Evolutionary conservation across 164 flowering plant species (phyloP).

Genomic region (Vitis amurensis): DNA sequence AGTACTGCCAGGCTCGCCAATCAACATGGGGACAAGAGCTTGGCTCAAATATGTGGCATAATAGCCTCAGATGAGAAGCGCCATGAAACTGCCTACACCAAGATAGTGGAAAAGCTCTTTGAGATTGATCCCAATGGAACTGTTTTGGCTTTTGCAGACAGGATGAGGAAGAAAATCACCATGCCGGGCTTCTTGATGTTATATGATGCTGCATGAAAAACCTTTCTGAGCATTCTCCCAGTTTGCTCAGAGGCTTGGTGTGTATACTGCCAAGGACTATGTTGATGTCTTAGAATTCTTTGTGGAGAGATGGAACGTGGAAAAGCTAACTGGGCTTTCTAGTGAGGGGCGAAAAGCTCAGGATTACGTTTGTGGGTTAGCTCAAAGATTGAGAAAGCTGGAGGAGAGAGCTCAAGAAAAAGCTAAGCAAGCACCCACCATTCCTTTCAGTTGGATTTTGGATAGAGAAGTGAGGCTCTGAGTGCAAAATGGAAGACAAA

Average conservation of each 20-base stretch:
- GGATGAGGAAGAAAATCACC: constrained; percentile 4
- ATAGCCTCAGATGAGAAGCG: too few species aligned
- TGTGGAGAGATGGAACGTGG: constrained; percentile 1
- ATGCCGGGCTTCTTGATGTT: not conserved
- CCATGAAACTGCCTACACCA: too few species aligned
- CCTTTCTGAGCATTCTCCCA: not conserved
- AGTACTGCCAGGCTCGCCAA: too few species aligned
- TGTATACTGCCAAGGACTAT: not conserved
- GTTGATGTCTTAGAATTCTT: not conserved
- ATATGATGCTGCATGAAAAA: not conserved
- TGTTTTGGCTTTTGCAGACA: not conserved
- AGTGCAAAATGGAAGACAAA: too few species aligned
- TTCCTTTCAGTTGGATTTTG: too few species aligned
- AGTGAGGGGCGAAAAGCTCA: not conserved
- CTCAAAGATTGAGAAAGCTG: too few species aligned
- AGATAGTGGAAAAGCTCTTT: not conserved
- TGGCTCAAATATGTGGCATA: too few species aligned
- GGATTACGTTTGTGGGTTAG: too few species aligned
- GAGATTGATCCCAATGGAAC: constrained; percentile 3
- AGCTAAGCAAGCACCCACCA: too few species aligned
- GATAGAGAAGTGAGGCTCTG: too few species aligned
- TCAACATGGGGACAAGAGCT: too few species aligned
- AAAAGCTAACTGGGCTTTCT: not conserved
- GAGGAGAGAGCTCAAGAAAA: too few species aligned
- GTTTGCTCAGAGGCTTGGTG: not conserved